These are phyloP conservation scores for Trypanosomatidae sp. DNA, from an alignment of 208 protist genomes.

Conservation along the genomic window DNA sequence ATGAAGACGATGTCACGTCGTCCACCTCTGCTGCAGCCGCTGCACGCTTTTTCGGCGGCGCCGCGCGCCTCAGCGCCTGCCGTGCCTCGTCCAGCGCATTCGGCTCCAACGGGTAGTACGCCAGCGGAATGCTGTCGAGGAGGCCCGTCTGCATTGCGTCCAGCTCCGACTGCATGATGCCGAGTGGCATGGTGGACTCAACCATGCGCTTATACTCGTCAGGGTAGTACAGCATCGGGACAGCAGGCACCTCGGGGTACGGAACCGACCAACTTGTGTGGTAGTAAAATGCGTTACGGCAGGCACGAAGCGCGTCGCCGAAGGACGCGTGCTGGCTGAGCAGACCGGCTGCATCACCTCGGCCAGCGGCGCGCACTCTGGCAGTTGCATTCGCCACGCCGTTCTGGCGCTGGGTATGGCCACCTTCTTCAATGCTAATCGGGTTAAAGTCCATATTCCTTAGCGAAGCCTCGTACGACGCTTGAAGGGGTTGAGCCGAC, in stretches of 20 bases:
- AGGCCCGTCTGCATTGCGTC: constrained; percentile 71
- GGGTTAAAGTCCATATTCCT: constrained; percentile 63
- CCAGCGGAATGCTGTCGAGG: constrained; percentile 65
- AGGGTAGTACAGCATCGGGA: constrained; percentile 68
- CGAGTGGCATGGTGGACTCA: constrained; percentile 31
- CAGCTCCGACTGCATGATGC: constrained; percentile 83
- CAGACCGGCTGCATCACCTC: constrained; percentile 11
- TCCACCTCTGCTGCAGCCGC: constrained; percentile 29
- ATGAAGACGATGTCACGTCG: constrained; percentile 26
- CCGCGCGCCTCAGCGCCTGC: constrained; percentile 25
- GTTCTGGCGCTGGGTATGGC: constrained; percentile 15
- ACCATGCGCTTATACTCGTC: constrained; percentile 50
- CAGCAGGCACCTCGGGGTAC: constrained; percentile 48
- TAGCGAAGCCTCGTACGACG: neutral
- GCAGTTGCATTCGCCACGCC: constrained; percentile 4
- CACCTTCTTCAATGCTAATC: constrained; percentile 66
- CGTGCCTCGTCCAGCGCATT: constrained; percentile 46
- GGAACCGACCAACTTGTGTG: constrained; percentile 69
- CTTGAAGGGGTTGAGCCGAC: neutral
- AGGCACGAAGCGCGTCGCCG: constrained; percentile 51
- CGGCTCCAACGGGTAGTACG: constrained; percentile 61
- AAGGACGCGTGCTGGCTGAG: constrained; percentile 23
- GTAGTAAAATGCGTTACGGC: constrained; percentile 61
- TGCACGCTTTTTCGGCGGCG: constrained; percentile 24
- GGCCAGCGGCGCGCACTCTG: neutral